These are phyloP conservation scores for Podospora pseudopauciseta DNA, from an alignment of 495 filamentous ascomycete species.

Conservation along the genomic window DNA sequence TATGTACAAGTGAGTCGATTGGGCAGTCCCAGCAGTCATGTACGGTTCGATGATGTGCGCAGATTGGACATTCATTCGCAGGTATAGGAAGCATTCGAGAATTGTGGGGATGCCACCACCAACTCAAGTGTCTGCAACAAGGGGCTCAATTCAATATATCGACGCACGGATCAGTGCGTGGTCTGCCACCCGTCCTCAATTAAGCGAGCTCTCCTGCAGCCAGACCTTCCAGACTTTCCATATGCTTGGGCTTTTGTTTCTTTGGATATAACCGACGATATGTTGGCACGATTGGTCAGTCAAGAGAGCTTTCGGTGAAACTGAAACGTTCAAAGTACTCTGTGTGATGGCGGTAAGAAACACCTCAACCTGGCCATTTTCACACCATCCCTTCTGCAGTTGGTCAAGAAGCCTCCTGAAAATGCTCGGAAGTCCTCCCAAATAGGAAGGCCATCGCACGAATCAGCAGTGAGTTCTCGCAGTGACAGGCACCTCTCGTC, in stretches of 20 bases:
- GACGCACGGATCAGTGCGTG: neutral
- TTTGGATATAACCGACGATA: neutral
- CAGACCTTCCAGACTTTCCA: neutral
- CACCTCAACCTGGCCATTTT: neutral
- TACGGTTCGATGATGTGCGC: slow-evolving; percentile 2
- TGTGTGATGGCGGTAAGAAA: neutral
- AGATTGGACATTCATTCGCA: neutral
- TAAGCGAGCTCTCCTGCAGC: neutral
- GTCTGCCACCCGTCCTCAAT: neutral
- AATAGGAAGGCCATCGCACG: neutral
- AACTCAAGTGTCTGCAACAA: neutral
- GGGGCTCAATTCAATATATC: neutral
- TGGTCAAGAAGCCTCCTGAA: neutral
- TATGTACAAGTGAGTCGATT: neutral
- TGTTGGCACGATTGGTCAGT: neutral
- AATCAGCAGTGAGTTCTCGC: neutral
- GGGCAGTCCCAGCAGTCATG: neutral
- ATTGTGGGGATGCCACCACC: neutral
- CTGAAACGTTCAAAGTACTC: neutral
- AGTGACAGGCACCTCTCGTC: neutral
- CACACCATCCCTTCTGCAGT: neutral
- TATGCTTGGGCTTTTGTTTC: neutral
- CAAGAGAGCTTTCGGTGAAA: neutral
- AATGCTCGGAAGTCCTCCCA: neutral
- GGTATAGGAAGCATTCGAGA: neutral